Conservation (phyloP, 768 basidiomycete species). For the Collybia mongolica region DNA sequence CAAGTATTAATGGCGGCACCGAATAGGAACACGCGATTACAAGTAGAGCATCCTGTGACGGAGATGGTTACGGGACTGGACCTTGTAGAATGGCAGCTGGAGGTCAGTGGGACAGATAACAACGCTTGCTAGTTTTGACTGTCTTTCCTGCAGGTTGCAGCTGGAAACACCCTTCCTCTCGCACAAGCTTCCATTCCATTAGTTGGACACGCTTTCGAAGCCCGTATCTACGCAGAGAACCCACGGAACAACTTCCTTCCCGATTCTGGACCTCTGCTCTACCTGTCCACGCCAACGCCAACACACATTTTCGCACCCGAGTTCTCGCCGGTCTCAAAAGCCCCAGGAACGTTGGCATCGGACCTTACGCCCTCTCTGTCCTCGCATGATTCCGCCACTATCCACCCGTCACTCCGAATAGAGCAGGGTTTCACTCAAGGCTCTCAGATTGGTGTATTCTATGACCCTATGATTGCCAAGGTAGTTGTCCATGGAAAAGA, state of each 20-base stretch:
- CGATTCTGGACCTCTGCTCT: conserved; percentile 80
- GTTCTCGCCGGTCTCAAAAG: conserved; percentile 22
- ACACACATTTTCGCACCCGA: conserved; percentile 67
- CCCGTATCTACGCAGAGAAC: conserved; percentile 94
- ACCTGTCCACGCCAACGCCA: conserved; percentile 77
- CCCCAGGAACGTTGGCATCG: conserved; percentile 19
- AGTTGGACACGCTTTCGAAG: conserved; percentile 92
- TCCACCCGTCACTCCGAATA: conserved; percentile 72
- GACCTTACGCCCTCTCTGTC: conserved; percentile 30
- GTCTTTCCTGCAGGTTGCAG: conserved; percentile 61
- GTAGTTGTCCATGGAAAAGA: conserved; percentile 87
- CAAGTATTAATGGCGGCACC: neutral
- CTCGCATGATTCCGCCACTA: conserved; percentile 23
- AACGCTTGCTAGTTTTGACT: neutral
- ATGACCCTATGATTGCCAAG: conserved; percentile 92
- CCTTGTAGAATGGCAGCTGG: conserved; percentile 93
- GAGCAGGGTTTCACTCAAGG: conserved; percentile 88
- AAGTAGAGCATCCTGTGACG: conserved; percentile 91
- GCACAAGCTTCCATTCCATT: conserved; percentile 77
- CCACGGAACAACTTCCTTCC: conserved; percentile 92
- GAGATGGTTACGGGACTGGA: conserved; percentile 95
- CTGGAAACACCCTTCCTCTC: conserved; percentile 83
- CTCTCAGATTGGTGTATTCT: conserved; percentile 82
- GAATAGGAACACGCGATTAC: conserved; percentile 76
- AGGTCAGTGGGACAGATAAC: conserved; percentile 38